Base-by-base conservation (phyloP, 257 asterid genomes). In the Paulownia fortunei region DNA sequence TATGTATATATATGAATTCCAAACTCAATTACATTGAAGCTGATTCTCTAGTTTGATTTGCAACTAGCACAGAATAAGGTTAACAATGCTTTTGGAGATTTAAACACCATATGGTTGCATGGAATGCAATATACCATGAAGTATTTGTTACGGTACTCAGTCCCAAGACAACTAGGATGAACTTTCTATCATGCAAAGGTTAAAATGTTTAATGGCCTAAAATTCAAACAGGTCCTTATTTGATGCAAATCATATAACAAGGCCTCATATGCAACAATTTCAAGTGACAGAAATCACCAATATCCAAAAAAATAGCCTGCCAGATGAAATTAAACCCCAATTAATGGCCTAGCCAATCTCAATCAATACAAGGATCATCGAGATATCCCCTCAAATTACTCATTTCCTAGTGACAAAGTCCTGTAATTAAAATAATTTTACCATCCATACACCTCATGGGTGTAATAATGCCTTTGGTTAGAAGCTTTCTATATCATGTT, bases 231-330 rank as follows among this genome's bases (percentile, higher is more conserved):
- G 23, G 52, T 64, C 18, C 46, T 62, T 63, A 61, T 39, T 78
- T 52, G 18, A 44, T 27, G 12, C 36, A 47, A 49, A 77, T 81
- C 76, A 73, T 74, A 82, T 47, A 52, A 71, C 15, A 44, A 63
- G 36, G 61, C 55, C 46, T 55, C 70, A 32, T 23, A 55, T 30
- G 47, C 74, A 10, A 58, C 27, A 62, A n/a, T 27, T 56, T 54
- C 54, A 24, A n/a, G 21, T 3, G 39, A 51, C 23, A 76, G 19
- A 27, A 49, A 65, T 24, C 16, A 55, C 27, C 19, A 13, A 8
- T 13, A 39, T 30, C 59, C 4, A 11, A 37, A 52, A 24, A 51
- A 64, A 49, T 15, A 73, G 9, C 56, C 36, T 16, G 39, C 26
- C 49, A 64, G 9, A 73, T 36, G 49, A 65, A 69, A 56, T 8